Conservation (phyloP, 176 grass and related monocot genomes). For the Panicum miliaceum region DNA sequence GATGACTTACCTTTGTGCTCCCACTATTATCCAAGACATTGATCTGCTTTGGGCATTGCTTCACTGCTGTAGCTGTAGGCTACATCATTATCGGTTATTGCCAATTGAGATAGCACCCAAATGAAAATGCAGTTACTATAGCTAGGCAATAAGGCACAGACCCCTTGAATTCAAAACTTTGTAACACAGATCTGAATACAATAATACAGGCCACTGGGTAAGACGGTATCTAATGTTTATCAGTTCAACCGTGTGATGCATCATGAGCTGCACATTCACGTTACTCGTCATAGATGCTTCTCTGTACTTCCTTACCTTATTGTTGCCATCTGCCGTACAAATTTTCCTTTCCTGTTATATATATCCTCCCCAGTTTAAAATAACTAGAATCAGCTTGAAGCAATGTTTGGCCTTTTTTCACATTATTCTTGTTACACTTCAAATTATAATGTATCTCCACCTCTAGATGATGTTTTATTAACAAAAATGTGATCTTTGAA, state of each 20-base stretch:
- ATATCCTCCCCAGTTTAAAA: not conserved
- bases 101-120: not conserved
- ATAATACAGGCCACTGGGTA: not conserved
- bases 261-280: not conserved
- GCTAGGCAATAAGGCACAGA: not conserved
- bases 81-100: not conserved
- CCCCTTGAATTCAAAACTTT: conserved; percentile 13
- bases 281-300: not conserved
- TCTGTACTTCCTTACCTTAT: not conserved
- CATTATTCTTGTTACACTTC: not conserved
- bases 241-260: not conserved
- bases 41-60: not conserved
- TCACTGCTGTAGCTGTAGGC: conserved; percentile 26
- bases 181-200: conserved; percentile 14
- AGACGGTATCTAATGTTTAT: not conserved
- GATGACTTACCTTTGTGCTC: conserved; percentile 13
- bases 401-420: not conserved
- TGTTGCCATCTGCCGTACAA: not conserved
- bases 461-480: not conserved
- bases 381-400: not conserved
- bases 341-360: conserved; percentile 7
- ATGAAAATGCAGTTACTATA: not conserved
- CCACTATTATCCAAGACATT: conserved; percentile 3
- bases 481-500: not conserved
- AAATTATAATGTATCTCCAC: not conserved